Evolutionary conservation across 2,329 filamentous ascomycete species (phyloP), one percentile per base, ranked within the genome.

Genomic region (Talaromyces pinophilus): DNA sequence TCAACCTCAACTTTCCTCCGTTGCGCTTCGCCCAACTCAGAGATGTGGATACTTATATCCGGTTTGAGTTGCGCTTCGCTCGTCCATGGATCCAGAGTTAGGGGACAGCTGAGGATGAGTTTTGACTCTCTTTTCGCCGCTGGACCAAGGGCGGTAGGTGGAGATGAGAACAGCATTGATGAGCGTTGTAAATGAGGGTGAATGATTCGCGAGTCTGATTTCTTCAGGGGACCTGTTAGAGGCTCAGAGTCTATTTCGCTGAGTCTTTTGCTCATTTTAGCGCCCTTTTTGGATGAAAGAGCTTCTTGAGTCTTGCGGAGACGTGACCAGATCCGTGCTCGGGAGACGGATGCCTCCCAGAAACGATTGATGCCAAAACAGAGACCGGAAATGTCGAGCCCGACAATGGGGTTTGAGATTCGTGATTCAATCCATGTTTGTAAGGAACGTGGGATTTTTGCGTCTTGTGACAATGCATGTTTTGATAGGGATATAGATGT

Each of bases 351-450:
- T 5, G 75, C 75, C 71, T 80, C 79, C 78, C 78, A 81, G 67
- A 80, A 81, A 5, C 76, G 74, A 62, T 77, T 78, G 50, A 80
- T 73, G 3, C 79, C 79, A 74, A 77, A 79, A 66, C 79, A 81
- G 17, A 81, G 70, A 15, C 78, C 79, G 5, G 78, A 75, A 44
- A 81, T 69, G 61, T 81, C 78, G 3, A 77, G 72, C 33, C 73
- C 73, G 19, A 77, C 62, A 22, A 81, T 72, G 6, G 74, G 72
- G 30, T 76, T 79, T 13, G 70, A 69, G 25, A 80, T 70, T 25
- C 79, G 73, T 19, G 70, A 69, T 19, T 75, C 67, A 10, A 79
- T 75, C 79, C 79, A 81, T 59, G 67, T 69, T 38, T 71, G 73
- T 22, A 81, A 69, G 17, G 70, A 64, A 19, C 70, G 63, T 8